These are phyloP conservation scores for Annulohypoxylon moriforme DNA, from an alignment of 495 filamentous ascomycete genomes.

Conservation along the genomic window DNA sequence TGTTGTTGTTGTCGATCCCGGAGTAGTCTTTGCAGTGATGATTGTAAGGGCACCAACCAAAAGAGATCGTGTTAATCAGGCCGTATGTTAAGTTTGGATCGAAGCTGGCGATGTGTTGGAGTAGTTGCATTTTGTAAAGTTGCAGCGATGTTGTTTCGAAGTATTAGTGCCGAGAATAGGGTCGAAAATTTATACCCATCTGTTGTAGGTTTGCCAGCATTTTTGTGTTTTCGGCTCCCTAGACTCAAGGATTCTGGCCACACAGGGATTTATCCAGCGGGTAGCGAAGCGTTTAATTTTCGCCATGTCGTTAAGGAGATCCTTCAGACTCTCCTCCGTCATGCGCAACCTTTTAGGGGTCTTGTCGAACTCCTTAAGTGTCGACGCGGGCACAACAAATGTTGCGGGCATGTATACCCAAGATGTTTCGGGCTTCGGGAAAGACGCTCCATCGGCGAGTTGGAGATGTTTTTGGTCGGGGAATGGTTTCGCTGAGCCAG, in stretches of 20 bases:
- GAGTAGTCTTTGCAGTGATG: too few species aligned
- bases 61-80: too few species aligned
- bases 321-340: constrained; percentile 24
- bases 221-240: not conserved
- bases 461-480: constrained; percentile 18
- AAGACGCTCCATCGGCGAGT: constrained; percentile 26
- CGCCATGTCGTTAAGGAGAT: constrained; percentile 23
- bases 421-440: constrained; percentile 48
- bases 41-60: too few species aligned
- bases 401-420: constrained; percentile 47
- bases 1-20: too few species aligned
- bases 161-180: too few species aligned
- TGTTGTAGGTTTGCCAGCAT: not conserved
- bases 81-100: too few species aligned
- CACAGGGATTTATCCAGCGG: constrained; percentile 16
- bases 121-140: not conserved
- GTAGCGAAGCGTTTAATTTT: not conserved
- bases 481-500: constrained; percentile 28
- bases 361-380: constrained; percentile 38
- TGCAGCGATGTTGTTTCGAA: too few species aligned
- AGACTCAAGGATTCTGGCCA: not conserved
- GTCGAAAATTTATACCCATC: not conserved
- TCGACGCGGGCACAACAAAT: constrained; percentile 40
- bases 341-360: constrained; percentile 1
- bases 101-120: too few species aligned